phyloP scores from a whole-genome alignment of 306 rosid species.

The Cucurbita moschata region DNA sequence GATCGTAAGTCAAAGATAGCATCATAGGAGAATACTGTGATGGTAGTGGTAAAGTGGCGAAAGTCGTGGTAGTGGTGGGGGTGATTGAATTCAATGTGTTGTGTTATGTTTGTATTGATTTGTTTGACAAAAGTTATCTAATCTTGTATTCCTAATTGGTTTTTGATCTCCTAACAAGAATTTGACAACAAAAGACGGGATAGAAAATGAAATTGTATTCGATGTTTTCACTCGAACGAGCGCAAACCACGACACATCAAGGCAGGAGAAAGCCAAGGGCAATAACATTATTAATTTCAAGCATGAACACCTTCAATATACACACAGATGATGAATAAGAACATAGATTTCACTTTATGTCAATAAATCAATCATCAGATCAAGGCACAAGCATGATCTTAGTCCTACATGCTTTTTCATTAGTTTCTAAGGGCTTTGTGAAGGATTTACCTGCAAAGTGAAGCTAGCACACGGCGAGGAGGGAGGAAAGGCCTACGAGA shows the following conservation, averaged over 20 bases:
- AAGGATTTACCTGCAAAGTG: slow-evolving; percentile 29
- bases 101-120: neutral
- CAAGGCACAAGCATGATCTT: no score
- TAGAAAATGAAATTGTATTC: neutral
- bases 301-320: neutral
- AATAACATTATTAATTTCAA: neutral
- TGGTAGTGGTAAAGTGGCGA: slow-evolving; percentile 1
- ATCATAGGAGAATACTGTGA: neutral
- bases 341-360: neutral
- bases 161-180: neutral
- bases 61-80: neutral
- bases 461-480: slow-evolving; percentile 52
- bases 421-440: neutral
- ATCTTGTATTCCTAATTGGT: neutral
- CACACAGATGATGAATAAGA: neutral
- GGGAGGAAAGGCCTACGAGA: slow-evolving; percentile 52
- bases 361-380: neutral
- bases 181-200: neutral
- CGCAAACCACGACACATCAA: neutral
- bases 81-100: neutral
- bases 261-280: neutral
- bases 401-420: neutral
- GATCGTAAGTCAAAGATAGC: neutral
- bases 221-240: neutral
- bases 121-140: neutral